phyloP scores from a whole-genome alignment of 2,329 filamentous ascomycete species.

The Apiospora kogelbergensis region DNA sequence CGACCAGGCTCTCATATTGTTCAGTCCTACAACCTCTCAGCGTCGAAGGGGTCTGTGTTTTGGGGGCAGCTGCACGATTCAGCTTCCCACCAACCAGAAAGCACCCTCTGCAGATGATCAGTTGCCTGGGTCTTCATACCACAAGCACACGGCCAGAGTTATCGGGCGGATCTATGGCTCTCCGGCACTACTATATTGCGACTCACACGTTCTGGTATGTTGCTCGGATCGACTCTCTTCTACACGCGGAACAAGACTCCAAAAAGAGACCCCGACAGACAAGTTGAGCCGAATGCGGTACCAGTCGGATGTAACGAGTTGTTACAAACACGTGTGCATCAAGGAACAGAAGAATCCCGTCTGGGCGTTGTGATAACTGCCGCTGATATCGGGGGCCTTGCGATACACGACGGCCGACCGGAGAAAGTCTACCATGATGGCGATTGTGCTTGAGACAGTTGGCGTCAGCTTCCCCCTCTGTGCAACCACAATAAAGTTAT shows the following conservation, averaged over 20 bases:
- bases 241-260: neutral
- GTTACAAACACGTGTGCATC: conserved; percentile 2
- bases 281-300: neutral
- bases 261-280: neutral
- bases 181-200: too few species aligned
- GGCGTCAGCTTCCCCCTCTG: neutral
- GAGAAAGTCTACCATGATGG: neutral
- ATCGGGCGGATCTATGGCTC: neutral
- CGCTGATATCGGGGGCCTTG: neutral
- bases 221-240: neutral
- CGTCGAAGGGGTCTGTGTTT: neutral
- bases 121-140: neutral
- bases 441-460: conserved; percentile 5
- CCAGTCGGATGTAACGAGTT: neutral
- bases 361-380: neutral
- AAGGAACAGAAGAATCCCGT: neutral
- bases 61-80: neutral
- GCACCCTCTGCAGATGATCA: neutral
- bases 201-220: neutral
- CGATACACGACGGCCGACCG: neutral
- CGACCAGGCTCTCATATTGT: neutral
- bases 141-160: neutral
- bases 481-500: neutral
- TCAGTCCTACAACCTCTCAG: neutral
- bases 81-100: neutral